Percentiles rank a stretch among this genome's conserved stretches.
Evolutionary conservation across 129 eudicot species (phyloP).

Genomic region (Tagetes patula): DNA sequence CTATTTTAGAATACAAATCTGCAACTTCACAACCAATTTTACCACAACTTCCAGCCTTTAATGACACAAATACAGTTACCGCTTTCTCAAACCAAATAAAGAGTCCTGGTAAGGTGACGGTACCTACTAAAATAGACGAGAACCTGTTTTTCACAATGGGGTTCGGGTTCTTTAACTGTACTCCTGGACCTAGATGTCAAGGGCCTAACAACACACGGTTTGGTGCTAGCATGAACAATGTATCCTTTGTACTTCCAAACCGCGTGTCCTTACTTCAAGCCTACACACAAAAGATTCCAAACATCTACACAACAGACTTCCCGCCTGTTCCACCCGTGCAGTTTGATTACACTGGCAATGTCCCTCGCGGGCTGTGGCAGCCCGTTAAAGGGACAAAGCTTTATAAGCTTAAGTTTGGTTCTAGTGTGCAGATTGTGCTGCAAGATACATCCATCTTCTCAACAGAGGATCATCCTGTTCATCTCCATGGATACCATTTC

Average conservation of each 20-base stretch:
- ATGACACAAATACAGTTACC: constrained; percentile 66
- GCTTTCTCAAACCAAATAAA: constrained; percentile 50
- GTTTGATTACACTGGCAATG: constrained; percentile 79
- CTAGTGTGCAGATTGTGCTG: constrained; percentile 57
- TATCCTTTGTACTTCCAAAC: constrained; percentile 63
- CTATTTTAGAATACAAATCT: constrained; percentile 65
- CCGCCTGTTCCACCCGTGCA: constrained; percentile 62
- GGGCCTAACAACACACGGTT: constrained; percentile 80
- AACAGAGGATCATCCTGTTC: constrained; percentile 69
- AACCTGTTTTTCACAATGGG: constrained; percentile 58
- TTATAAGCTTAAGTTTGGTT: constrained; percentile 60
- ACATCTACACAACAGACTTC: constrained; percentile 63
- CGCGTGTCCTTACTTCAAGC: constrained; percentile 68
- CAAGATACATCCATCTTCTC: constrained; percentile 59
- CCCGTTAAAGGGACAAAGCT: constrained; percentile 57
- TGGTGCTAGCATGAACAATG: constrained; percentile 82
- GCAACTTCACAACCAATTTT: constrained; percentile 46
- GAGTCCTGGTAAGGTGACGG: constrained; percentile 44
- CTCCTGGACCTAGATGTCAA: constrained; percentile 70
- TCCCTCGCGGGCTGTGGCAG: constrained; percentile 66
- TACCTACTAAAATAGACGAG: constrained; percentile 58
- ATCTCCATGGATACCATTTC: constrained; percentile 76
- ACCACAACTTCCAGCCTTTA: constrained; percentile 68
- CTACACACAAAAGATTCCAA: constrained; percentile 55
- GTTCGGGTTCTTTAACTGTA: constrained; percentile 59